These are phyloP conservation scores for Omphalotus olearius DNA, from an alignment of 1,284 basidiomycete species.

Conservation along the genomic window DNA sequence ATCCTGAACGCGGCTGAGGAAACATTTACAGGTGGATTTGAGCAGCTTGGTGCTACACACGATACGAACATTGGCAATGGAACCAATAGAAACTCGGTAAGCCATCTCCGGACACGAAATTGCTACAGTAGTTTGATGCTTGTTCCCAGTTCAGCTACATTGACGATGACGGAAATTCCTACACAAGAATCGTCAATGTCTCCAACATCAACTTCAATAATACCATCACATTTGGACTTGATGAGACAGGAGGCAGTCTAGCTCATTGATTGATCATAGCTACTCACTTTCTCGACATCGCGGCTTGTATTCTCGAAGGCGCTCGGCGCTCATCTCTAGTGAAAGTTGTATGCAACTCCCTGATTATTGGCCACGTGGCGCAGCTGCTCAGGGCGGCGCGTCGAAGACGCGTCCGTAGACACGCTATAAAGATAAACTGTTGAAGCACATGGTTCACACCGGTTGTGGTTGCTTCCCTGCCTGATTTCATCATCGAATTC, in stretches of 20 bases:
- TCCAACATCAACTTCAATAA: slow-evolving; percentile 38
- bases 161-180: slow-evolving; percentile 61
- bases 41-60: slow-evolving; percentile 33
- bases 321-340: too few relatives aligned
- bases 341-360: too few relatives aligned
- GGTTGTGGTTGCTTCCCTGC: too few relatives aligned
- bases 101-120: neutral
- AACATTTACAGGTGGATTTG: slow-evolving; percentile 46
- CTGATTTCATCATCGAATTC: too few relatives aligned
- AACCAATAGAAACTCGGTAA: slow-evolving; percentile 55
- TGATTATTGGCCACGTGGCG: too few relatives aligned
- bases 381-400: too few relatives aligned
- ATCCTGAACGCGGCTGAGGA: neutral
- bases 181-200: slow-evolving; percentile 54
- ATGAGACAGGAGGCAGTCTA: slow-evolving; percentile 55
- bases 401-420: too few relatives aligned
- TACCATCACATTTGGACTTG: slow-evolving; percentile 42
- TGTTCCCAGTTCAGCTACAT: slow-evolving; percentile 43
- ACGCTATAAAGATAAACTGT: too few relatives aligned
- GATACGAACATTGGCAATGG: slow-evolving; percentile 59
- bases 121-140: neutral
- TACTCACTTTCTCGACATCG: too few relatives aligned
- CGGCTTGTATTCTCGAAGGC: too few relatives aligned
- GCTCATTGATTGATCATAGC: neutral
- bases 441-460: too few relatives aligned